phyloP scores from a whole-genome alignment of 768 basidiomycete genomes.

The Jaapia argillacea region DNA sequence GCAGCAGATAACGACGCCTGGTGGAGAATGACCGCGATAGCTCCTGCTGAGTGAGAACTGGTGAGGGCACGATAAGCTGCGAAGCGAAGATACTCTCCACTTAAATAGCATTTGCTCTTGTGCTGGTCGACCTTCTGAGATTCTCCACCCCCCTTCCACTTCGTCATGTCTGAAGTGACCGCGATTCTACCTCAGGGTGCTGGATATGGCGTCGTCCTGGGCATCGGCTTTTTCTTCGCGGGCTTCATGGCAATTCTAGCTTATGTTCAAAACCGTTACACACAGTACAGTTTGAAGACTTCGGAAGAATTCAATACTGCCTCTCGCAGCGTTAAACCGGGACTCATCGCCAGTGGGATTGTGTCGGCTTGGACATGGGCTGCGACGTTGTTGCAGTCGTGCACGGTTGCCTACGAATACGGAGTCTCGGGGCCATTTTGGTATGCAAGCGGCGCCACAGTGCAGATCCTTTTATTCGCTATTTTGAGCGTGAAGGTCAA shows the following conservation, averaged over 20 bases:
- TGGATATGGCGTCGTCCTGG: constrained; percentile 21
- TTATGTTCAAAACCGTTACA: constrained; percentile 16
- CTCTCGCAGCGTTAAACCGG: constrained; percentile 10
- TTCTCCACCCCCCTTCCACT: too few relatives aligned
- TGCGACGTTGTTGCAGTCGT: constrained; percentile 17
- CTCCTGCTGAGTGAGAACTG: too few relatives aligned
- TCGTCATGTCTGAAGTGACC: too few relatives aligned
- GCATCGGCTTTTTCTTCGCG: constrained; percentile 19
- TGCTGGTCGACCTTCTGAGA: too few relatives aligned
- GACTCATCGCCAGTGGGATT: constrained; percentile 9
- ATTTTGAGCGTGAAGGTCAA: constrained; percentile 8
- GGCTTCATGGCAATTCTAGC: constrained; percentile 13
- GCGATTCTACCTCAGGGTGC: constrained; percentile 17
- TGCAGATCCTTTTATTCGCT: constrained; percentile 10
- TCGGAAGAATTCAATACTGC: constrained; percentile 21
- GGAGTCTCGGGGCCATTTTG: constrained; percentile 7
- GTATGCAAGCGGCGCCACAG: constrained; percentile 8
- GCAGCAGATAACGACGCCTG: too few relatives aligned
- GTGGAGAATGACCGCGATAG: too few relatives aligned
- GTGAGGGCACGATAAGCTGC: too few relatives aligned
- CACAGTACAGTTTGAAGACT: constrained; percentile 14
- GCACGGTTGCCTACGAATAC: constrained; percentile 6
- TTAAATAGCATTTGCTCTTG: too few relatives aligned
- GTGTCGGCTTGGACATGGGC: constrained; percentile 22
- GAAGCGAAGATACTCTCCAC: too few relatives aligned